Conservation (phyloP, 768 basidiomycete genomes). For the Suillus spraguei region DNA sequence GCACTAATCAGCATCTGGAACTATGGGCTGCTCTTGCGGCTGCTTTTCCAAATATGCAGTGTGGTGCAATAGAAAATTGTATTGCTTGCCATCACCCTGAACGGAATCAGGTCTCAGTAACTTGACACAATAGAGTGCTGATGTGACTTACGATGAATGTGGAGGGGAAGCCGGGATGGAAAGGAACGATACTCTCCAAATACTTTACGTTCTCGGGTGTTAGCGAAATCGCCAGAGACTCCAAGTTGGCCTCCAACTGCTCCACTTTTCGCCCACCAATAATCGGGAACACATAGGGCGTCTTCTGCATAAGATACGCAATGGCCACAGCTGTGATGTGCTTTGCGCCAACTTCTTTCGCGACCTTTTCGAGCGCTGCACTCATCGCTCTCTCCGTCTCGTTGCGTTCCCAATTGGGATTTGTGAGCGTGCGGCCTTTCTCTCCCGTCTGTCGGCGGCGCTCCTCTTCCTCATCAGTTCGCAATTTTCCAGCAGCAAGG, state of each 20-base stretch:
- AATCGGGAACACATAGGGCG: background rate
- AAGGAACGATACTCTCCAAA: background rate
- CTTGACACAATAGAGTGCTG: background rate
- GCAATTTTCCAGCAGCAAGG: background rate
- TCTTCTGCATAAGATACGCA: background rate
- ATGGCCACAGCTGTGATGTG: conserved; percentile 1
- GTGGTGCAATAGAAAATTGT: background rate
- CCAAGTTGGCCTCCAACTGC: background rate
- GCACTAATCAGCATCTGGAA: background rate
- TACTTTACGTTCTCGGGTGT: background rate
- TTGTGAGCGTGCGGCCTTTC: background rate
- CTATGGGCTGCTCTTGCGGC: background rate
- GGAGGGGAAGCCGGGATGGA: background rate
- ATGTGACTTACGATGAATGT: background rate
- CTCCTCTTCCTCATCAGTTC: background rate
- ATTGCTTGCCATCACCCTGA: background rate
- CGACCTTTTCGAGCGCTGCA: background rate
- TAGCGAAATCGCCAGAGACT: background rate
- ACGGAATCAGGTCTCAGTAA: background rate
- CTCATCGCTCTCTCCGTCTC: background rate
- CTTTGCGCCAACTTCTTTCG: background rate
- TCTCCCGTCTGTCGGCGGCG: background rate
- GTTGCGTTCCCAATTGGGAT: background rate
- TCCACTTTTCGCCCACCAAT: background rate
- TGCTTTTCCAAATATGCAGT: background rate